Base-by-base conservation (phyloP, 306 rosid species). In the Albizia julibrissin region DNA sequence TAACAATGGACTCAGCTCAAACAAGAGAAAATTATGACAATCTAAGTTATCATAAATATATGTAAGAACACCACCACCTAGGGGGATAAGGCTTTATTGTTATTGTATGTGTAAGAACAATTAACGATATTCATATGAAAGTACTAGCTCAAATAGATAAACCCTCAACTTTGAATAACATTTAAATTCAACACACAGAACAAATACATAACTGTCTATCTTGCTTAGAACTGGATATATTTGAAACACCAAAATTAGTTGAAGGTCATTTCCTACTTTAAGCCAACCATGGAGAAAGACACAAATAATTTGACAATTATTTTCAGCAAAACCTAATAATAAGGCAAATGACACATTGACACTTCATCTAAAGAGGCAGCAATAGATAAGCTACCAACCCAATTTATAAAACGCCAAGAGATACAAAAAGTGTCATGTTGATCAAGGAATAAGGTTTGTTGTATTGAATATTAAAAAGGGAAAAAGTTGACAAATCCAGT, bases 11-110 rank as follows among this genome's bases (percentile, higher is more conserved):
- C 39, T 47, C 31, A 49, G 18, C 39, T 24, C 22, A 64, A 26
- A 79, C n/a, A 74, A 40, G 39, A 75, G 24, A 75, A 50, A 56
- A 79, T 8, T 22, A 33, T 15, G 50, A 74, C 26, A 3, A 68
- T 65, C 65, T 54, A 65, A 73, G 24, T 52, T 71, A 66, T 54
- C 76, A 66, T 64, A 58, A 84, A 74, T 33, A 69, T 33, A 79
- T 56, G 44, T 15, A 75, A 75, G 61, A 29, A 29, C 24, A 44
- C 40, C 24, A 44, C 40, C 40, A 37, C 1, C 40, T 37, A 37
- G 40, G 5, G 40, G 6, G 40, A 37, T 37, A 37, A 37, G 40
- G 6, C 40, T 37, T 37, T 37, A 1, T 37, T 37, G 40, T 37
- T 37, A 6, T 37, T 37, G 40, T 33, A 69, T 33, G 75, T 56